A percentile compares a stretch with the other conserved stretches of the same genome.
These are phyloP conservation scores for Cyclotella kingstonii DNA, from an alignment of 108 stramenopile genomes.

Conservation along the genomic window DNA sequence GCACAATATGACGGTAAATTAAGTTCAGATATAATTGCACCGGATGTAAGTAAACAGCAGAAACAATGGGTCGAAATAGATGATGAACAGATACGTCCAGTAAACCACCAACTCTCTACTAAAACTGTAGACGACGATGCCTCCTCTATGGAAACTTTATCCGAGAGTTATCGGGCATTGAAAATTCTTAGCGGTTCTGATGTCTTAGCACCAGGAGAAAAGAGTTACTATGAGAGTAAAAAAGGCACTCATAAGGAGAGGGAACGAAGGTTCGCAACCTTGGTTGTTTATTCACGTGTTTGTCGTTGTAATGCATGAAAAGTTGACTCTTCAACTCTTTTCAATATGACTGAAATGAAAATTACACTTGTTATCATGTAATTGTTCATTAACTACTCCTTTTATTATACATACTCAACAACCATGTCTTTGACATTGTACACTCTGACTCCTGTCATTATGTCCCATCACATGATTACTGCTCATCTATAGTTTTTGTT, in stretches of 20 bases:
- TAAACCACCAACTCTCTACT: not conserved
- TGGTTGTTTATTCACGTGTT: constrained; percentile 37
- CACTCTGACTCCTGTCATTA: too few relatives aligned
- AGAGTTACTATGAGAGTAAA: not conserved
- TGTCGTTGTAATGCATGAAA: constrained; percentile 18
- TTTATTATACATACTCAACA: too few relatives aligned
- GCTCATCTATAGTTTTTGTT: too few relatives aligned
- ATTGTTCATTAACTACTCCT: too few relatives aligned
- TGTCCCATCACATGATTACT: too few relatives aligned
- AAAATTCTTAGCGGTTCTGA: constrained; percentile 25
- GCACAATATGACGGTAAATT: too few relatives aligned
- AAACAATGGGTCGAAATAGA: constrained; percentile 25
- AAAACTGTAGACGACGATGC: constrained; percentile 6
- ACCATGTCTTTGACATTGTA: too few relatives aligned
- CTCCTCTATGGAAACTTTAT: not conserved
- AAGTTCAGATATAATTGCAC: too few relatives aligned
- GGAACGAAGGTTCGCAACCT: constrained; percentile 29
- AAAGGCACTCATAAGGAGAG: constrained; percentile 6
- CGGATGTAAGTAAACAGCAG: not conserved
- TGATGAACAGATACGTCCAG: constrained; percentile 17
- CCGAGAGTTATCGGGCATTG: constrained; percentile 7
- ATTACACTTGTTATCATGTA: too few relatives aligned
- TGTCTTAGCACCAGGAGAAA: not conserved
- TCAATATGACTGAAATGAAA: too few relatives aligned
- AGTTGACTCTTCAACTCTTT: too few relatives aligned